Percentiles rank a stretch among this genome's conserved stretches.
phyloP scores from a whole-genome alignment of 2,329 filamentous ascomycete species.

The Exophiala oligosperma region DNA sequence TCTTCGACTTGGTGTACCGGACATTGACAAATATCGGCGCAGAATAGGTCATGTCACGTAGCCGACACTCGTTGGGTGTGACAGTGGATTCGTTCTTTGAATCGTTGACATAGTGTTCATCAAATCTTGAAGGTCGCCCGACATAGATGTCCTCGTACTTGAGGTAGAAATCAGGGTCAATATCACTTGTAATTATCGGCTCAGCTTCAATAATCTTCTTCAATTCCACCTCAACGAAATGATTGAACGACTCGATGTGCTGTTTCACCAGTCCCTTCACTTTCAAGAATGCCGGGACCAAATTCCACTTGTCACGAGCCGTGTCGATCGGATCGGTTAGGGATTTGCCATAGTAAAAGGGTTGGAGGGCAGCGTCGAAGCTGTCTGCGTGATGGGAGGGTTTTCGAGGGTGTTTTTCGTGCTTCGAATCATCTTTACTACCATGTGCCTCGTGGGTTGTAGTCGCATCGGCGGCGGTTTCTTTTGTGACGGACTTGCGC shows the following conservation, averaged over 20 bases:
- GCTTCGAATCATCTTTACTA: conserved; percentile 11
- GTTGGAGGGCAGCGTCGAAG: conserved; percentile 66
- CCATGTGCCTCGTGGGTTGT: conserved; percentile 1
- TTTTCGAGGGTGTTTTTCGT: conserved; percentile 18
- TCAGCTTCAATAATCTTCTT: conserved; percentile 96
- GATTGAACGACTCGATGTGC: conserved; percentile 98
- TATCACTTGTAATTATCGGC: conserved; percentile 83
- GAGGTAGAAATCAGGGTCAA: conserved; percentile 88
- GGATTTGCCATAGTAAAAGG: conserved; percentile 69
- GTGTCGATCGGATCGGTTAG: conserved; percentile 70
- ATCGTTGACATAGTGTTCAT: conserved; percentile 62
- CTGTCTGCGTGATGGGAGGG: conserved; percentile 35
- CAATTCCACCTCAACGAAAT: conserved; percentile 93
- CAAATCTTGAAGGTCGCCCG: conserved; percentile 74
- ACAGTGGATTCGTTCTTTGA: conserved; percentile 54
- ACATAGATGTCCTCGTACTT: conserved; percentile 86
- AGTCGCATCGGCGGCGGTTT: background rate
- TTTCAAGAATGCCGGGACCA: conserved; percentile 95
- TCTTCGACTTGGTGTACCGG: conserved; percentile 79
- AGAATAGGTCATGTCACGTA: conserved; percentile 97
- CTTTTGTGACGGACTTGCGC: conserved; percentile 12
- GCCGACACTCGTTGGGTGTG: conserved; percentile 92
- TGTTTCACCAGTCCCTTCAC: conserved; percentile 97
- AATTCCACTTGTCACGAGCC: conserved; percentile 87
- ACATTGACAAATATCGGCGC: conserved; percentile 93